phyloP scores from a whole-genome alignment of 177 flowering plant genomes.

The Vitis hybrid region DNA sequence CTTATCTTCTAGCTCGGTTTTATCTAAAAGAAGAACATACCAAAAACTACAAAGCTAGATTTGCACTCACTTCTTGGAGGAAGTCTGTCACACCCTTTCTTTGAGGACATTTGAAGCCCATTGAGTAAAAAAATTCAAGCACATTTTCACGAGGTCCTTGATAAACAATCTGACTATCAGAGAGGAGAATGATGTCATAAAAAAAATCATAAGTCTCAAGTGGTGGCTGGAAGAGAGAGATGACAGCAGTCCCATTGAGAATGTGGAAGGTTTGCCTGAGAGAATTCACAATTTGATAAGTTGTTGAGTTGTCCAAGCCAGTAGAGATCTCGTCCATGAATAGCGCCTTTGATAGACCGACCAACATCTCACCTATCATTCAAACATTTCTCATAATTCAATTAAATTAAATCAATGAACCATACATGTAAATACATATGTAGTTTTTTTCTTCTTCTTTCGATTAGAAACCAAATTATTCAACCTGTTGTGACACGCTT shows the following conservation, averaged over 20 bases:
- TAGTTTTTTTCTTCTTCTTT: not conserved
- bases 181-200: constrained; percentile 38
- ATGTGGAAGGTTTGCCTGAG: constrained; percentile 23
- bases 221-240: constrained; percentile 37
- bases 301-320: constrained; percentile 42
- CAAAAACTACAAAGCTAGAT: no score
- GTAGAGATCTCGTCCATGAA: constrained; percentile 36
- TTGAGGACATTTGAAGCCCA: constrained; percentile 25
- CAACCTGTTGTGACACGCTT: constrained; percentile 32
- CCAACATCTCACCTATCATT: constrained; percentile 40
- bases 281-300: constrained; percentile 39
- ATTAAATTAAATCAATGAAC: not conserved
- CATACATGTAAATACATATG: no score
- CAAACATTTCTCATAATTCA: not conserved
- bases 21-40: no score
- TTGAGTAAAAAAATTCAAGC: constrained; percentile 19
- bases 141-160: constrained; percentile 22
- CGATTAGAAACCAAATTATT: not conserved
- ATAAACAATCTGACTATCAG: constrained; percentile 34
- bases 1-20: no score
- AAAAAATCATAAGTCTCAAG: constrained; percentile 43
- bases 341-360: constrained; percentile 32
- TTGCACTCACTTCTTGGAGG: constrained; percentile 21
- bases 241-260: constrained; percentile 20
- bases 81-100: constrained; percentile 29